A percentile compares a stretch with the other conserved stretches of the same genome.
These are phyloP conservation scores for Geotrichum siamense DNA, from an alignment of 1,139 yeast species.

Conservation along the genomic window DNA sequence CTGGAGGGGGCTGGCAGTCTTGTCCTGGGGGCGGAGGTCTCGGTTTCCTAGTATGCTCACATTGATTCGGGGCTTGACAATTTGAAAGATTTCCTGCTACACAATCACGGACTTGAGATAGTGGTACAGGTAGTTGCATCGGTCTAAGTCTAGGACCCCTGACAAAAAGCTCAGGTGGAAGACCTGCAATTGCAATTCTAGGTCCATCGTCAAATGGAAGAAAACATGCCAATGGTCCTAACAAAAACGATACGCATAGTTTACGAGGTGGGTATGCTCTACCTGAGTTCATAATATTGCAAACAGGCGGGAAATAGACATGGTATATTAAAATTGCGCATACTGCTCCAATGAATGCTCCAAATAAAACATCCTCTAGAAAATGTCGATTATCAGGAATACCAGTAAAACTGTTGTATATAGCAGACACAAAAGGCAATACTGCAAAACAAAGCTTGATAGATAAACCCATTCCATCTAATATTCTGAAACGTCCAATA, in stretches of 20 bases:
- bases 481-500: conserved; percentile 9
- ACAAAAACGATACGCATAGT: conserved; percentile 9
- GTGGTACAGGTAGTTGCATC: neutral
- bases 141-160: neutral
- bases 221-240: conserved; percentile 5
- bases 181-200: neutral
- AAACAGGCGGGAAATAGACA: conserved; percentile 13
- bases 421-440: conserved; percentile 5
- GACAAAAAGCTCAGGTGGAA: neutral
- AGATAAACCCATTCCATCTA: conserved; percentile 11
- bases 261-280: conserved; percentile 15
- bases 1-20: too few relatives aligned
- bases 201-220: conserved; percentile 5
- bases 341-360: conserved; percentile 10
- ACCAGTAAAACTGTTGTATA: conserved; percentile 4
- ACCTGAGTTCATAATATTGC: conserved; percentile 7
- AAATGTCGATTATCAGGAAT: conserved; percentile 11
- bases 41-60: too few relatives aligned
- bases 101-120: neutral
- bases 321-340: conserved; percentile 9
- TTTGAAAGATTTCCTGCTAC: neutral
- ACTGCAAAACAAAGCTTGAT: conserved; percentile 2
- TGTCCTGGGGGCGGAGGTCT: too few relatives aligned
- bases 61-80: too few relatives aligned
- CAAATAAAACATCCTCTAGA: conserved; percentile 10